phyloP scores from a whole-genome alignment of 257 asterid genomes.

The Cruciata laevipes region DNA sequence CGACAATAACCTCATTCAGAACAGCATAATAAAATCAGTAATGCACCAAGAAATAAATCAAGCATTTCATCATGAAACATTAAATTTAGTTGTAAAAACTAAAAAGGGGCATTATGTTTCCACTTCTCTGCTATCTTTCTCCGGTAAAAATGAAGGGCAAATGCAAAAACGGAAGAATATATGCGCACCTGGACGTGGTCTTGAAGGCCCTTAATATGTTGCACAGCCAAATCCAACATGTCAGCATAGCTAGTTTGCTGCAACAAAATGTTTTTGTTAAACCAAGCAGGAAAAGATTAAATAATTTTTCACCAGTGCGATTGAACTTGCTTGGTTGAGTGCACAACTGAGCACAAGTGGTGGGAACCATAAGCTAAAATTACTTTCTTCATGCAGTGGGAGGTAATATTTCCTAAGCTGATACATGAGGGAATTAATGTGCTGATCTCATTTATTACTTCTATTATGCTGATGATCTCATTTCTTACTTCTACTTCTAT shows the following conservation, averaged over 20 bases:
- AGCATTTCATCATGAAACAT: not conserved
- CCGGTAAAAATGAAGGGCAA: slow-evolving; percentile 2
- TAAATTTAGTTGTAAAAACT: no score
- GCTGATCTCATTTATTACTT: slow-evolving; percentile 1
- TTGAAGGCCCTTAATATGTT: slow-evolving; percentile 76
- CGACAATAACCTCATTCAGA: not conserved
- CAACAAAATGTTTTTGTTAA: slow-evolving; percentile 18
- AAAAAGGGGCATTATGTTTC: not conserved
- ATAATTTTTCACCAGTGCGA: not conserved
- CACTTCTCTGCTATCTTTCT: not conserved
- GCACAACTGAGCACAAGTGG: no score
- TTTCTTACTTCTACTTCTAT: not conserved
- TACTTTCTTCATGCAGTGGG: not conserved
- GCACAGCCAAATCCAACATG: slow-evolving; percentile 93
- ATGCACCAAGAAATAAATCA: no score
- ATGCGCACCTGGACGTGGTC: slow-evolving; percentile 58
- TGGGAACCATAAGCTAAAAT: not conserved
- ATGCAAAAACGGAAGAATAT: not conserved
- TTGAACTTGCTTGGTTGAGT: not conserved
- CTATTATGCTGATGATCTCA: not conserved
- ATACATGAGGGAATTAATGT: not conserved
- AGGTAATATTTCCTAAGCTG: not conserved
- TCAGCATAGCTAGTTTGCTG: slow-evolving; percentile 99
- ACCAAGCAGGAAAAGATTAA: not conserved
- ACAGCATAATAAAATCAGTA: not conserved